phyloP scores from a whole-genome alignment of 768 basidiomycete species.

The Rhodotorula paludigena region DNA sequence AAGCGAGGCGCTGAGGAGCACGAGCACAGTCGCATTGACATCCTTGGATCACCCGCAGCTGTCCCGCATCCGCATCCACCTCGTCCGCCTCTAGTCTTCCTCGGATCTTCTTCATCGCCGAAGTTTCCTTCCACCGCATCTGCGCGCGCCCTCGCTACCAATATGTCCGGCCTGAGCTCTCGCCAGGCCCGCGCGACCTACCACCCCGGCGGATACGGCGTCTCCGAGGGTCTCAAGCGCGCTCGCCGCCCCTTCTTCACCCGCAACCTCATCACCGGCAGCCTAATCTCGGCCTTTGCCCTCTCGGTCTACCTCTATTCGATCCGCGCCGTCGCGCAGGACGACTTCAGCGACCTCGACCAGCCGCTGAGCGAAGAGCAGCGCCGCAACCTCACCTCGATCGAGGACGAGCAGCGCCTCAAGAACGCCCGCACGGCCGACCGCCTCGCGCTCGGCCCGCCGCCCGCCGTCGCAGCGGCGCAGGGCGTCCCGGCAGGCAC shows the following conservation, averaged over 20 bases:
- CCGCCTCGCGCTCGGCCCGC: neutral
- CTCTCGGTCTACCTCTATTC: slow-evolving; percentile 85
- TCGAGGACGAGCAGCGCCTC: slow-evolving; percentile 47
- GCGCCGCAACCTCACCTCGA: slow-evolving; percentile 43
- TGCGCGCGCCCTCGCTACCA: neutral
- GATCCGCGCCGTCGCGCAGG: slow-evolving; percentile 88
- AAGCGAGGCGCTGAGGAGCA: too few species aligned
- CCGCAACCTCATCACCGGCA: slow-evolving; percentile 73
- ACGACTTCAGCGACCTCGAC: slow-evolving; percentile 81
- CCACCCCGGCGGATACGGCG: slow-evolving; percentile 54
- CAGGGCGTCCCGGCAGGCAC: slow-evolving; percentile 1
- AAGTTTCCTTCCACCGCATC: neutral
- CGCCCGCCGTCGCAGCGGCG: neutral
- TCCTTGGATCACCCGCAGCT: too few species aligned
- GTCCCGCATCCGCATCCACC: too few species aligned
- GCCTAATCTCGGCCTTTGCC: slow-evolving; percentile 65
- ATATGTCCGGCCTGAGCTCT: slow-evolving; percentile 11
- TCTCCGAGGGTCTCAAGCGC: slow-evolving; percentile 80
- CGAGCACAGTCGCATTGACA: too few species aligned
- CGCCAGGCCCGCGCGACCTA: slow-evolving; percentile 30
- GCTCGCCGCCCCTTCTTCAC: slow-evolving; percentile 78
- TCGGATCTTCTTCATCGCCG: neutral
- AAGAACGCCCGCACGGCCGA: slow-evolving; percentile 3
- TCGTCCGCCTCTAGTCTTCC: too few species aligned
- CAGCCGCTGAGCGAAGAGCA: slow-evolving; percentile 52